phyloP scores from a whole-genome alignment of 1,284 basidiomycete species.

The Rugosomyces carneus region DNA sequence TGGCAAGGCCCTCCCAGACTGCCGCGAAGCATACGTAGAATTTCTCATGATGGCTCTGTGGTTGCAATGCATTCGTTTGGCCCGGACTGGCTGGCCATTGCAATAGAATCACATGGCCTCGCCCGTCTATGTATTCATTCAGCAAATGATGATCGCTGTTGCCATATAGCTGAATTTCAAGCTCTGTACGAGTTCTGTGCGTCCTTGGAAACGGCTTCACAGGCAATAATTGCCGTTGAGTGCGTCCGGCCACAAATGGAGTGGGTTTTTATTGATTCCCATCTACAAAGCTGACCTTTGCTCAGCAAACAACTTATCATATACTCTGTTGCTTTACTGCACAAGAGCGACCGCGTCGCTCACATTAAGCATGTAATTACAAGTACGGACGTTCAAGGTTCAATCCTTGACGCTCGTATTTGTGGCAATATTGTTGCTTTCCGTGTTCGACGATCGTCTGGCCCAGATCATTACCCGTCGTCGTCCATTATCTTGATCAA shows the following conservation, averaged over 20 bases:
- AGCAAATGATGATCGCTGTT: slow-evolving; percentile 23
- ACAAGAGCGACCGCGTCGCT: slow-evolving; percentile 3
- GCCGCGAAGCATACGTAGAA: slow-evolving; percentile 29
- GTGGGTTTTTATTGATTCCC: slow-evolving; percentile 2
- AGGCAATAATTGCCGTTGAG: slow-evolving; percentile 26
- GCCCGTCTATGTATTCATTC: slow-evolving; percentile 38
- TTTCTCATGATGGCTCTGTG: slow-evolving; percentile 32
- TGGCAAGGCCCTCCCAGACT: slow-evolving; percentile 36
- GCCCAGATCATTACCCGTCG: slow-evolving; percentile 19
- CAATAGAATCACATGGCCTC: slow-evolving; percentile 28
- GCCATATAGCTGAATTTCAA: slow-evolving; percentile 30
- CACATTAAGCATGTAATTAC: slow-evolving; percentile 10
- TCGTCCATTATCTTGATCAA: slow-evolving; percentile 35
- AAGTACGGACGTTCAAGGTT: slow-evolving; percentile 15
- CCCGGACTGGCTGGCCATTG: slow-evolving; percentile 40
- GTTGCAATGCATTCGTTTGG: slow-evolving; percentile 41
- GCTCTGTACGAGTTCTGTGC: slow-evolving; percentile 30
- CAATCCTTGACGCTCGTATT: slow-evolving; percentile 23
- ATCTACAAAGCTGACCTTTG: background rate
- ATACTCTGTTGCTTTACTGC: slow-evolving; percentile 13
- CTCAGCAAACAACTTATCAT: slow-evolving; percentile 11
- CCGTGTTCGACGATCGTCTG: slow-evolving; percentile 26
- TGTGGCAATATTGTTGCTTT: slow-evolving; percentile 27
- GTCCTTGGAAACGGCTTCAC: slow-evolving; percentile 12
- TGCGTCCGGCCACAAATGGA: slow-evolving; percentile 9